Conservation (phyloP, 257 asterid species). For the Petunia secreta region DNA sequence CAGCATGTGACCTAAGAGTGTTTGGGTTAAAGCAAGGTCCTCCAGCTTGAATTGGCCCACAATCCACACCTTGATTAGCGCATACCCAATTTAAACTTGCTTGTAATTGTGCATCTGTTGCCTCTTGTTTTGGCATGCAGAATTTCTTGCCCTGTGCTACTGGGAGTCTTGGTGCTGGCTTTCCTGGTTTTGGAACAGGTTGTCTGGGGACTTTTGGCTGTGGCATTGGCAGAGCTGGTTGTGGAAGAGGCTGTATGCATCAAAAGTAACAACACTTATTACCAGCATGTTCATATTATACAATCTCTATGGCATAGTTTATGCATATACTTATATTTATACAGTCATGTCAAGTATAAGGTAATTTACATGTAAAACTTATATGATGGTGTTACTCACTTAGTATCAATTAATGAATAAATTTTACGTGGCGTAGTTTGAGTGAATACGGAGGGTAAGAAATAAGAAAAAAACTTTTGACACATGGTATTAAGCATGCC, state of each 20-base stretch:
- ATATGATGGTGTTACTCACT: too few relatives aligned
- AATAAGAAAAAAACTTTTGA: too few relatives aligned
- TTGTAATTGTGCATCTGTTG: conserved; percentile 50
- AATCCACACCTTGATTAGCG: conserved; percentile 55
- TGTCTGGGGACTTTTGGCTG: conserved; percentile 5
- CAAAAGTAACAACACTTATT: background rate
- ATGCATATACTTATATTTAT: too few relatives aligned
- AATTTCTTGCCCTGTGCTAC: conserved; percentile 47
- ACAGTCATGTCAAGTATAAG: too few relatives aligned
- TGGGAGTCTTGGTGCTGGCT: conserved; percentile 31
- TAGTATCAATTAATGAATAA: too few relatives aligned
- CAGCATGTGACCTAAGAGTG: conserved; percentile 58
- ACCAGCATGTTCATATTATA: background rate
- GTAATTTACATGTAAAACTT: too few relatives aligned
- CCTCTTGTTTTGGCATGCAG: conserved; percentile 65
- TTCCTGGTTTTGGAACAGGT: conserved; percentile 4
- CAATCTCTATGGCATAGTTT: background rate
- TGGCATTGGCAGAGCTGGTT: background rate
- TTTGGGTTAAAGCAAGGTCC: conserved; percentile 70
- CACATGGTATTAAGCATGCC: too few relatives aligned
- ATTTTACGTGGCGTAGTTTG: too few relatives aligned
- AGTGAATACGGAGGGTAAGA: too few relatives aligned
- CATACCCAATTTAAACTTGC: conserved; percentile 63
- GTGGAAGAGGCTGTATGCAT: conserved; percentile 20
- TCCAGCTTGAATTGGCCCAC: conserved; percentile 57